Evolutionary conservation across 2,329 filamentous ascomycete genomes (phyloP), one percentile per base, ranked within the genome.

Genomic region (Botryosphaeria dothidea): DNA sequence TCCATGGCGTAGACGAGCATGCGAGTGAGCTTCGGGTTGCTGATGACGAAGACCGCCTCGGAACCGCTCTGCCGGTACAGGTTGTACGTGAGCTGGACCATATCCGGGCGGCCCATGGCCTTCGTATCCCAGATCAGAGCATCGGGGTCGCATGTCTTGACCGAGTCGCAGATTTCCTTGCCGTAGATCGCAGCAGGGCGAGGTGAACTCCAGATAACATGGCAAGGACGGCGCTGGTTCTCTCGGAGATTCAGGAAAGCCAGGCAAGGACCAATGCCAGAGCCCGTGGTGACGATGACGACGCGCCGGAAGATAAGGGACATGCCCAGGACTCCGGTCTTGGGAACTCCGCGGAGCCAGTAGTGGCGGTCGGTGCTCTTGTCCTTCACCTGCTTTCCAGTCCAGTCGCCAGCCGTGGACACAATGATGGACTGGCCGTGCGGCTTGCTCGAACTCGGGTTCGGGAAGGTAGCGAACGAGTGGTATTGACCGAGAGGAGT

Each of bases 41-140:
- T 88, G 70, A 93, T 89, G 66, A 92, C 84, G 71, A 92, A 88
- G 41, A 92, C 88, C 2, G 89, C 90, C 80, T 92, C 90, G 1
- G 84, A 83, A 0, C 77, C 68, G 27, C 79, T 79, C 34, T 83
- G 75, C 56, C 70, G 71, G 56, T 78, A 79, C 60, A 88, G 78
- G 8, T 80, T 76, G 69, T 85, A 88, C 43, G 83, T 81, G 51
- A 86, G 79, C 13, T 80, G 80, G 29, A 89, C 71, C 73, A 91
- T 83, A 72, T 92, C 85, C 2, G 87, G 83, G 6, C 89, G 81
- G 0, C 88, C 88, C 34, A 81, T 79, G 38, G 77, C 73, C 64
- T 83, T 82, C 2, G 89, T 92, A 73, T 93, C 88, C 73, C 91
- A 83, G 62, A 93, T 85, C 19, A 91, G 74, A 1, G 90, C 89